Percentiles rank a stretch among this genome's conserved stretches.
phyloP scores from a whole-genome alignment of 2,329 filamentous ascomycete genomes.

The Apiospora pterosperma region DNA sequence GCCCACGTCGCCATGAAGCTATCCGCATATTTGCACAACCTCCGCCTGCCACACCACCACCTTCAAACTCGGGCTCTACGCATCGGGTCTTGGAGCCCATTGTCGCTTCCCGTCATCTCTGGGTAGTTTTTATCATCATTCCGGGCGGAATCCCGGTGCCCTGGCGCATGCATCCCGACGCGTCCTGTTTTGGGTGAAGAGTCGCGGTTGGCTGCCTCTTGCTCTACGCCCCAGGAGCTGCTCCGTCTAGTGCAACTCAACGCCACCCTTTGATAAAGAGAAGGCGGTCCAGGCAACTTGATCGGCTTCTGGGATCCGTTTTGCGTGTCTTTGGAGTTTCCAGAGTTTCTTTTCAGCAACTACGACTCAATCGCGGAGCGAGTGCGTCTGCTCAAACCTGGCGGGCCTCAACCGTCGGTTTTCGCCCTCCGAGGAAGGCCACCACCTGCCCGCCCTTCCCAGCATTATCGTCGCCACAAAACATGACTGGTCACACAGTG shows the following conservation, averaged over 20 bases:
- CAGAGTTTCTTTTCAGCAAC: conserved; percentile 19
- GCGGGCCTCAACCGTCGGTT: background rate
- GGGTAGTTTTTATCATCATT: background rate
- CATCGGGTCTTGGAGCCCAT: background rate
- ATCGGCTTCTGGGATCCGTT: conserved; percentile 8
- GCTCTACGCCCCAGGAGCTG: background rate
- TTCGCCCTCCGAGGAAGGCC: background rate
- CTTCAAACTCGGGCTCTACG: background rate
- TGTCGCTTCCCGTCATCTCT: background rate
- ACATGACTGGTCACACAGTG: background rate
- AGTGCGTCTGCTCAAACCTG: background rate
- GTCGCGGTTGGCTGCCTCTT: conserved; percentile 8
- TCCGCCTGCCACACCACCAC: conserved; percentile 7
- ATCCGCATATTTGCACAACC: conserved; percentile 23
- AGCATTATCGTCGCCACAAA: background rate
- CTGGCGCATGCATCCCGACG: background rate
- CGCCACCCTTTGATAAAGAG: conserved; percentile 14
- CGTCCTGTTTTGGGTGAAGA: conserved; percentile 4
- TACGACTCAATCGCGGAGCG: conserved; percentile 22
- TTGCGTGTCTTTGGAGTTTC: conserved; percentile 14
- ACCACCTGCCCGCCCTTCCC: background rate
- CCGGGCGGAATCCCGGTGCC: background rate
- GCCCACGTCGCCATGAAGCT: conserved; percentile 22
- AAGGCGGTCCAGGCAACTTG: conserved; percentile 9
- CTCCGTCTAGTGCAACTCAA: conserved; percentile 13